These are phyloP conservation scores for Cyclanthera cordifolia DNA, from an alignment of 306 rosid genomes.

Conservation along the genomic window DNA sequence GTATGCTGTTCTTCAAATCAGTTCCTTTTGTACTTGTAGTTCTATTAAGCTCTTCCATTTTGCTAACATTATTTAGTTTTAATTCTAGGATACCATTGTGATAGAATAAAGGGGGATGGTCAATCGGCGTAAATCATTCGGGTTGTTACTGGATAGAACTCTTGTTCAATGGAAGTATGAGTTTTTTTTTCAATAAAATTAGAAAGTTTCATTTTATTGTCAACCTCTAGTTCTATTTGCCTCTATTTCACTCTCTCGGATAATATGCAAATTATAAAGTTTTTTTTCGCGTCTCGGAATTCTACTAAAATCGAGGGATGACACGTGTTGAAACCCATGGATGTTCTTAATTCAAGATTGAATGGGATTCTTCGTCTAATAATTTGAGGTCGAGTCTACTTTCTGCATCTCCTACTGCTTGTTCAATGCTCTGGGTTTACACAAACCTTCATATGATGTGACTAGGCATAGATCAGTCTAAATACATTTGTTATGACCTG, in stretches of 20 bases:
- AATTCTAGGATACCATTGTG: constrained; percentile 6
- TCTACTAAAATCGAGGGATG: neutral
- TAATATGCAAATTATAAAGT: no score
- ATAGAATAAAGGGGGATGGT: constrained; percentile 11
- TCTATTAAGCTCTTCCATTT: constrained; percentile 6
- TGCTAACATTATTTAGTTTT: neutral
- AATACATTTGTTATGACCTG: no score
- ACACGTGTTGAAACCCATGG: neutral
- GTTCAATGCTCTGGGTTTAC: neutral
- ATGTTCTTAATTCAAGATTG: neutral
- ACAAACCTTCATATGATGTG: neutral
- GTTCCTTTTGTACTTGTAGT: constrained; percentile 2
- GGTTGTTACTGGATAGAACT: neutral
- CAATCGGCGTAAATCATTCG: neutral
- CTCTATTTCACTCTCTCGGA: neutral
- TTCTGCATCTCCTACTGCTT: neutral
- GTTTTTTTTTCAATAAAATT: neutral
- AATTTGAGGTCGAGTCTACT: neutral
- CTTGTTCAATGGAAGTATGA: constrained; percentile 9
- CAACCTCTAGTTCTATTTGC: neutral
- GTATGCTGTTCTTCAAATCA: neutral
- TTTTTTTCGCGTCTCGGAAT: no score
- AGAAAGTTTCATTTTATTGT: neutral
- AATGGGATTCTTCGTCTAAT: neutral
- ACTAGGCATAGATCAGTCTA: no score